These are phyloP conservation scores for Diaporthe vexans DNA, from an alignment of 2,329 filamentous ascomycete species.

Conservation along the genomic window DNA sequence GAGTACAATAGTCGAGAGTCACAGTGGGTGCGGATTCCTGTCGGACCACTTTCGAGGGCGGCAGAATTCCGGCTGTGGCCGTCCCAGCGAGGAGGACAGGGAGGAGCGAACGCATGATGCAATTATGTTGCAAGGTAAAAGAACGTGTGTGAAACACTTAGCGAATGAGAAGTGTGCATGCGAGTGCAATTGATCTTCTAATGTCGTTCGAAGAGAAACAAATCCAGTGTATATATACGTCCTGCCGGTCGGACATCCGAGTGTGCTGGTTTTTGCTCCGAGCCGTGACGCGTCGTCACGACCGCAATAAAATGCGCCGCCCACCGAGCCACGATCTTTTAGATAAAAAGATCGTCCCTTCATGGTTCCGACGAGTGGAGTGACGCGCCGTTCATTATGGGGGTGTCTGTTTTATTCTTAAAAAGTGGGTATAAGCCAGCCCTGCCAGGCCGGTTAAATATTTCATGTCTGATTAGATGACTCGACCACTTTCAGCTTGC, in stretches of 20 bases:
- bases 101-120: constrained; percentile 20
- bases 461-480: neutral
- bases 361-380: constrained; percentile 6
- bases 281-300: constrained; percentile 20
- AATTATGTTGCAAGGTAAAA: neutral
- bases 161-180: neutral
- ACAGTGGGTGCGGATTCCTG: constrained; percentile 43
- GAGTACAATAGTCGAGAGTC: constrained; percentile 48
- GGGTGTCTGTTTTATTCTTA: constrained; percentile 4
- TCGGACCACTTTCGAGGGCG: constrained; percentile 26
- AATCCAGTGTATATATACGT: neutral
- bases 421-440: neutral
- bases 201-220: neutral
- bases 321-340: constrained; percentile 25
- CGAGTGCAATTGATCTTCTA: neutral
- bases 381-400: neutral
- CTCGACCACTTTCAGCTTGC: neutral
- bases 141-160: constrained; percentile 5
- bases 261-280: neutral
- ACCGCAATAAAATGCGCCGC: constrained; percentile 18
- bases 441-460: neutral
- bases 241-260: neutral
- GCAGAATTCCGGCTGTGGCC: constrained; percentile 7
- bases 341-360: constrained; percentile 1
- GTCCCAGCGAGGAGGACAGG: constrained; percentile 20